Percentiles rank a stretch among this genome's conserved stretches.
These are phyloP conservation scores for Rhazya stricta DNA, from an alignment of 257 asterid genomes.

Conservation along the genomic window DNA sequence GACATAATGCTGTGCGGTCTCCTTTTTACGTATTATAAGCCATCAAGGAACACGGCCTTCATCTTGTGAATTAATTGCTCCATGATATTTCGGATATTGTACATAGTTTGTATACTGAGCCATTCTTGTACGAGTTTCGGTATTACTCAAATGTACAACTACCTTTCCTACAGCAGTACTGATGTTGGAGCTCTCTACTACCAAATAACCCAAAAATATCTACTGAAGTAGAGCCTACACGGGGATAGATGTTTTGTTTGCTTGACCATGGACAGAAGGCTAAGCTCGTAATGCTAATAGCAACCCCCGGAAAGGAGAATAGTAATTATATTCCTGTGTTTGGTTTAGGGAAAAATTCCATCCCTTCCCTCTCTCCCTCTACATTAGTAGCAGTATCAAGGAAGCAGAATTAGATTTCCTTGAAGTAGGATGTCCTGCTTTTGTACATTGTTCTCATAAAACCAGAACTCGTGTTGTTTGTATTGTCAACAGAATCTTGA, in stretches of 20 bases:
- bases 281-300: neutral
- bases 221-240: neutral
- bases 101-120: constrained; percentile 5
- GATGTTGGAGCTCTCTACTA: neutral
- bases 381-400: too few species aligned
- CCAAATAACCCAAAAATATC: neutral
- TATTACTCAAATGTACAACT: constrained; percentile 3
- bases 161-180: neutral
- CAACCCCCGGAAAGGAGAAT: neutral
- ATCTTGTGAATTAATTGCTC: constrained; percentile 1
- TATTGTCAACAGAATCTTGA: neutral
- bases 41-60: neutral
- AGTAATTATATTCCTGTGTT: neutral
- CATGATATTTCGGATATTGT: constrained; percentile 13
- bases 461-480: neutral
- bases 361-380: neutral
- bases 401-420: neutral
- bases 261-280: neutral
- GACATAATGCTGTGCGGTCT: constrained; percentile 29
- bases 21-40: neutral
- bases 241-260: neutral
- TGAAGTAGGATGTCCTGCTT: neutral
- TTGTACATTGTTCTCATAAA: neutral
- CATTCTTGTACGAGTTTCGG: neutral
- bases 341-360: neutral